These are phyloP conservation scores for Miscanthus lutarioriparius DNA, from an alignment of 176 grass and related monocot species.

Conservation along the genomic window DNA sequence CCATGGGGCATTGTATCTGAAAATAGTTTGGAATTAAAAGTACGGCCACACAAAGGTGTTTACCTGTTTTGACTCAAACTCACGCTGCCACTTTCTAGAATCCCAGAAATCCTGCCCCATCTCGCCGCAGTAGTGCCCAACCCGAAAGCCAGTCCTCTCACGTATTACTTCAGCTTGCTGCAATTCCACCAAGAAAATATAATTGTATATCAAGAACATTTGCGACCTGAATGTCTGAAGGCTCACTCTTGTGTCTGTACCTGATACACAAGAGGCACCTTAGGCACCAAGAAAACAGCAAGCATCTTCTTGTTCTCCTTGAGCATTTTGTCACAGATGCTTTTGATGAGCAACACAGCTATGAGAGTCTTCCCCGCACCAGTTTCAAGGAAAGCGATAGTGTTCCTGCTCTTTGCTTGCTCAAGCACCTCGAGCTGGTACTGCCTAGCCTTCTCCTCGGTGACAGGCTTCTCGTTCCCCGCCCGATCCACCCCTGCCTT, in stretches of 20 bases:
- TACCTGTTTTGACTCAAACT: conserved; percentile 97
- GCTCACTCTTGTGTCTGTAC: conserved; percentile 32
- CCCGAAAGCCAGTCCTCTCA: conserved; percentile 71
- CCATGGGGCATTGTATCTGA: not conserved
- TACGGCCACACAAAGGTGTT: not conserved
- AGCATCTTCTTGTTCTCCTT: conserved; percentile 89
- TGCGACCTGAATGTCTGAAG: conserved; percentile 8
- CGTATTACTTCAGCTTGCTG: conserved; percentile 99
- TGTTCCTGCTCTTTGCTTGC: conserved; percentile 94
- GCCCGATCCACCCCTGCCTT: conserved; percentile 25
- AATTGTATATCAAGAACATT: conserved; percentile 7
- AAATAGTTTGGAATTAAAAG: conserved; percentile 1
- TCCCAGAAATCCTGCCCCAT: conserved; percentile 99
- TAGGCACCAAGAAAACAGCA: conserved; percentile 89
- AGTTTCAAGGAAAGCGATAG: conserved; percentile 90
- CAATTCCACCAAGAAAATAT: conserved; percentile 32
- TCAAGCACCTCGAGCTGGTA: conserved; percentile 96
- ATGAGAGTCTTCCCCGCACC: conserved; percentile 92
- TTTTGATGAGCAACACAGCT: conserved; percentile 88
- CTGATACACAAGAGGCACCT: conserved; percentile 99
- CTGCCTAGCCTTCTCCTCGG: conserved; percentile 81
- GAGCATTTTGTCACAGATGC: conserved; percentile 60
- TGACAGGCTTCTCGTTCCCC: conserved; percentile 54
- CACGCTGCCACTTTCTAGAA: conserved; percentile 87
- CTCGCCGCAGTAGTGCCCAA: conserved; percentile 98